A percentile compares a stretch with the other conserved stretches of the same genome.
phyloP scores from a whole-genome alignment of 116 monocot genomes.

The Iris pallida region DNA sequence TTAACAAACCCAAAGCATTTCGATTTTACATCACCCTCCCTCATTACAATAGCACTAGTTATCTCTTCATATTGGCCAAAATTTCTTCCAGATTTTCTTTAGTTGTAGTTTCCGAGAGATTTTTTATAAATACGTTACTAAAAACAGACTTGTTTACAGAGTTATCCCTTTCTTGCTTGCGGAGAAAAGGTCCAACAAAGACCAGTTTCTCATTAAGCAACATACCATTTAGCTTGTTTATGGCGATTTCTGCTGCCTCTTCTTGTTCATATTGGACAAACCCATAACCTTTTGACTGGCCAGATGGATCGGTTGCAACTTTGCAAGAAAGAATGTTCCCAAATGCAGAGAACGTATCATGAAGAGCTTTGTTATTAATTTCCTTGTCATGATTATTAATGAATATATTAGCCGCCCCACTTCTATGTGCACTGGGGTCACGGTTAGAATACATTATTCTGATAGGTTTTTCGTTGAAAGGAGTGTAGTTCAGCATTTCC shows the following conservation, averaged over 20 bases:
- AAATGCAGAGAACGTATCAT: slow-evolving; percentile 13
- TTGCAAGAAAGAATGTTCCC: slow-evolving; percentile 14
- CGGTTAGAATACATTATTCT: no score
- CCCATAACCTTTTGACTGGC: slow-evolving; percentile 17
- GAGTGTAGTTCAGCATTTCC: slow-evolving; percentile 11
- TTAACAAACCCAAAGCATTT: no score
- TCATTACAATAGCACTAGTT: slow-evolving; percentile 15
- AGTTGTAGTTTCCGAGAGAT: slow-evolving; percentile 7
- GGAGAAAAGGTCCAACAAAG: slow-evolving; percentile 14
- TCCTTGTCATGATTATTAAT: slow-evolving; percentile 9
- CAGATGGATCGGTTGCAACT: slow-evolving; percentile 7
- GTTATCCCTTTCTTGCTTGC: slow-evolving; percentile 14
- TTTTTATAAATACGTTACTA: slow-evolving; percentile 14
- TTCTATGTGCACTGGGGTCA: no score
- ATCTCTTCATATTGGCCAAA: slow-evolving; percentile 13
- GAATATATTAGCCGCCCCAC: no score
- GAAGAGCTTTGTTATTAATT: slow-evolving; percentile 13
- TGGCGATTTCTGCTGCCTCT: slow-evolving; percentile 11
- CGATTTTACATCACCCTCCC: slow-evolving; percentile 10
- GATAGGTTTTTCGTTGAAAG: slow-evolving; percentile 1
- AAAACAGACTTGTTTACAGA: not conserved
- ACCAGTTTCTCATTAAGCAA: slow-evolving; percentile 12
- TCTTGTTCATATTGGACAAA: slow-evolving; percentile 16
- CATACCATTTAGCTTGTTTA: slow-evolving; percentile 14
- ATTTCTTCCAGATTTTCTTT: not conserved